Evolutionary conservation across 768 basidiomycete species (phyloP), one percentile per base, ranked within the genome.

Genomic region (Lentinula raphanica): DNA sequence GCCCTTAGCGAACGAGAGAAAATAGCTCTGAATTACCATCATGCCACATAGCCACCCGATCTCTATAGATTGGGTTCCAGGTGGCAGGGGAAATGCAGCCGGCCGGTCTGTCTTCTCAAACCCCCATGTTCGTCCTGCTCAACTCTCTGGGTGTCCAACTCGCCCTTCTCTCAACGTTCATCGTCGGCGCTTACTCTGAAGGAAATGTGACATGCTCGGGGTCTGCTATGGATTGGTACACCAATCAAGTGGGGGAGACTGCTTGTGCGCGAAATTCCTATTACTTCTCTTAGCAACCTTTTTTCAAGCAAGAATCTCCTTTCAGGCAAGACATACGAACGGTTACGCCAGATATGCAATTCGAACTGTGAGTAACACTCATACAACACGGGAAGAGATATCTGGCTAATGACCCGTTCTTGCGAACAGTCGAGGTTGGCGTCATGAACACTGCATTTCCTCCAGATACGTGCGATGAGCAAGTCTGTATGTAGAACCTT

Each of bases 261-360:
- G 63, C 67, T 29, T 68, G 66, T 68, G 42, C 59, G 67, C 50
- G 25, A 23, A 19, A 15, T 5, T 6, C 9, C 39, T n/a, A n/a
- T 45, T 23, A 35, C 42, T 21, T 27, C 13, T 15, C 5, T 13
- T 45, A 7, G 9, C 40, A 31, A 58, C 3, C 32, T 11, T 40
- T 53, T 31, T 31, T 29, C 21, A 28, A 32, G 5, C 11, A 12
- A 28, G 13, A 28, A 35, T 35, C 17, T 39, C 36, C 5, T n/a
- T n/a, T 17, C 12, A 66, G 67, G 68, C 49, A 44, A 40, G 51
- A 68, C 67, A 0, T 68, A 69, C 55, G 62, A 68, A 50, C 58
- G 63, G 25, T 56, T 69, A 13, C 67, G 67, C 40, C 68, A 67
- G 56, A 68, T 66, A 60, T 69, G 68, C 40, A 62, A 64, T 38